Conservation (phyloP, 2,329 filamentous ascomycete genomes). For the Diaporthe velutina region DNA sequence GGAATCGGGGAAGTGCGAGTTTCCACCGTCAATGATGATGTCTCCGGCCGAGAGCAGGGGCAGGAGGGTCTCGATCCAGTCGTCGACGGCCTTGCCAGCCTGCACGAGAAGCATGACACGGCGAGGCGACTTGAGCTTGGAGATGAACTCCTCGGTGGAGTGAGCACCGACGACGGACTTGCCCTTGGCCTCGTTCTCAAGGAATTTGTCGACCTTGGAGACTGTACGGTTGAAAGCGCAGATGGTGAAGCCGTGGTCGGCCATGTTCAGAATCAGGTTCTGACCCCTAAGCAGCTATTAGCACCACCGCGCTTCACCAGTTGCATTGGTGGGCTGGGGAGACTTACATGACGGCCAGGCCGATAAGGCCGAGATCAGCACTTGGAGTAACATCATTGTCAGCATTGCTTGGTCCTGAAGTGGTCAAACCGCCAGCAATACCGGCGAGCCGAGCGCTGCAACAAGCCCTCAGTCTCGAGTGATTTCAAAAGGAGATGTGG, state of each 20-base stretch:
- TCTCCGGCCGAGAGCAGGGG: slow-evolving; percentile 87
- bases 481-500: slow-evolving; percentile 43
- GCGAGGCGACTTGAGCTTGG: slow-evolving; percentile 97
- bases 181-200: slow-evolving; percentile 92
- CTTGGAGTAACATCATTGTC: slow-evolving; percentile 66
- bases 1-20: slow-evolving; percentile 99
- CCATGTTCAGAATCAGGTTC: slow-evolving; percentile 91
- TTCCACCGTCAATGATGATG: slow-evolving; percentile 99
- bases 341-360: slow-evolving; percentile 88
- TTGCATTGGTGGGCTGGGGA: slow-evolving; percentile 9
- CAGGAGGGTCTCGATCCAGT: slow-evolving; percentile 97
- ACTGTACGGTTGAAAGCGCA: slow-evolving; percentile 99
- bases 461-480: slow-evolving; percentile 50
- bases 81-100: slow-evolving; percentile 96
- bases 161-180: slow-evolving; percentile 96
- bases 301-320: slow-evolving; percentile 21
- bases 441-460: slow-evolving; percentile 80
- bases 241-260: slow-evolving; percentile 94
- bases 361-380: slow-evolving; percentile 92
- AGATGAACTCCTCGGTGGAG: slow-evolving; percentile 92
- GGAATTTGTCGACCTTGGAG: slow-evolving; percentile 95
- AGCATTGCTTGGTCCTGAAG: slow-evolving; percentile 62
- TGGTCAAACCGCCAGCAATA: slow-evolving; percentile 74
- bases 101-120: slow-evolving; percentile 99
- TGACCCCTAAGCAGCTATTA: slow-evolving; percentile 67